Conservation (phyloP, 345 rosid genomes). For the Adansonia digitata region DNA sequence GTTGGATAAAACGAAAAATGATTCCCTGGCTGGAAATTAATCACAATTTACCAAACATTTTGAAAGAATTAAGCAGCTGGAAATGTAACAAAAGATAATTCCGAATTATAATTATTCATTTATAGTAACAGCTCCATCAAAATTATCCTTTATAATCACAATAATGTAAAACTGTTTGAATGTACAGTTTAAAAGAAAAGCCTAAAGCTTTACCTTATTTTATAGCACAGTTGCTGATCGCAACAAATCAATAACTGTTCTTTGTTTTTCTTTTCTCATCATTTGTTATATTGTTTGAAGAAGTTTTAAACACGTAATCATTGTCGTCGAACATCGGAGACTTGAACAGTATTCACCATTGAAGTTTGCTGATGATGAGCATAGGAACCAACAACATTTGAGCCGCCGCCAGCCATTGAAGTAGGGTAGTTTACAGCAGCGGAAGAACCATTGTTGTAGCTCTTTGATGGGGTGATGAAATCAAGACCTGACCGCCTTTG, state of each 20-base stretch:
- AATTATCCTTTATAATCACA: too few species aligned
- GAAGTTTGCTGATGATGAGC: not conserved
- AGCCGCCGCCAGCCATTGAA: conserved; percentile 9
- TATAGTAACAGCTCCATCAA: too few species aligned
- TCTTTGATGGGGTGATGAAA: conserved; percentile 5
- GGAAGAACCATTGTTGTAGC: conserved; percentile 5
- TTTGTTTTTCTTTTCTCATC: not conserved
- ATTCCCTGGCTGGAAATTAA: too few species aligned
- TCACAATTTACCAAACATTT: too few species aligned
- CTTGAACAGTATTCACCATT: not conserved
- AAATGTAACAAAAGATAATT: too few species aligned
- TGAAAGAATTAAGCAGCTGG: too few species aligned
- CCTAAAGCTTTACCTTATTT: conserved; percentile 1
- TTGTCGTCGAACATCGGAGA: not conserved
- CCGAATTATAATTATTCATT: too few species aligned
- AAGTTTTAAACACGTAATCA: not conserved
- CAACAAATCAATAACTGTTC: not conserved
- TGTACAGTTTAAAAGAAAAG: not conserved
- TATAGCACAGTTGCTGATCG: not conserved
- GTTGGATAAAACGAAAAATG: too few species aligned
- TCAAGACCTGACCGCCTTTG: conserved; percentile 23
- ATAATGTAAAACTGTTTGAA: too few species aligned
- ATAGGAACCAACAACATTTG: not conserved
- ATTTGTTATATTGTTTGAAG: not conserved
- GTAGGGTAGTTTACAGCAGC: not conserved